Conservation (phyloP, 2,329 filamentous ascomycete genomes). For the Huntiella bhutanensis region DNA sequence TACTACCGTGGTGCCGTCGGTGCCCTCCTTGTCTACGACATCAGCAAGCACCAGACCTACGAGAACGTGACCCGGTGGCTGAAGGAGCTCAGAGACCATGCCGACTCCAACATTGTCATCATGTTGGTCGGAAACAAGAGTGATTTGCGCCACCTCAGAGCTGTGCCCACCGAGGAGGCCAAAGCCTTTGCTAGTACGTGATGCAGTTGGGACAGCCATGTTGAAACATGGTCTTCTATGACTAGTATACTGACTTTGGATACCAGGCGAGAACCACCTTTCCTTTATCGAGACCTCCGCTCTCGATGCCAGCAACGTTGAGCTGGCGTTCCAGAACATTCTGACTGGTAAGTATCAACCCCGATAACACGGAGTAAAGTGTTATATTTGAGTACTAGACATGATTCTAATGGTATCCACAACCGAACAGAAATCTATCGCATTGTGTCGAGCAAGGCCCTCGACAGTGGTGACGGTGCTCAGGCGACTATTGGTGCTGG, state of each 20-base stretch:
- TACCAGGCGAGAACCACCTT: conserved; percentile 79
- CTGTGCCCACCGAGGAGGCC: conserved; percentile 92
- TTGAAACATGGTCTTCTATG: background rate
- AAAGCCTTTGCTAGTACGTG: conserved; percentile 85
- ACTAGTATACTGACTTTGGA: background rate
- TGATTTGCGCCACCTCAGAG: conserved; percentile 95
- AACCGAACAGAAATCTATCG: conserved; percentile 74
- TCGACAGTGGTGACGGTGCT: conserved; percentile 71
- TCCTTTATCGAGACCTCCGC: conserved; percentile 99
- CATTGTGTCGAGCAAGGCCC: conserved; percentile 93
- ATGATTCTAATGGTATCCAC: background rate
- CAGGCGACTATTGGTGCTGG: conserved; percentile 65
- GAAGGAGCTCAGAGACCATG: conserved; percentile 95
- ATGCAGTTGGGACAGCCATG: background rate
- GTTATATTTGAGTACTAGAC: background rate
- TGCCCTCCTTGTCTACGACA: conserved; percentile 95
- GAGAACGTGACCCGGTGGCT: conserved; percentile 98
- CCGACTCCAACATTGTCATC: conserved; percentile 97
- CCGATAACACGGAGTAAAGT: conserved; percentile 9
- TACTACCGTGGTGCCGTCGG: conserved; percentile 98
- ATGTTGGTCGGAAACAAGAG: conserved; percentile 99
- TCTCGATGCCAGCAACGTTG: conserved; percentile 95
- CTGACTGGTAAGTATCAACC: conserved; percentile 55
- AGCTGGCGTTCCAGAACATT: conserved; percentile 98
- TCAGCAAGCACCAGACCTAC: conserved; percentile 98